Evolutionary conservation across 192 early-diverging fungal species (phyloP), one percentile per base, ranked within the genome.

Genomic region (Pecoramyces ruminantium): DNA sequence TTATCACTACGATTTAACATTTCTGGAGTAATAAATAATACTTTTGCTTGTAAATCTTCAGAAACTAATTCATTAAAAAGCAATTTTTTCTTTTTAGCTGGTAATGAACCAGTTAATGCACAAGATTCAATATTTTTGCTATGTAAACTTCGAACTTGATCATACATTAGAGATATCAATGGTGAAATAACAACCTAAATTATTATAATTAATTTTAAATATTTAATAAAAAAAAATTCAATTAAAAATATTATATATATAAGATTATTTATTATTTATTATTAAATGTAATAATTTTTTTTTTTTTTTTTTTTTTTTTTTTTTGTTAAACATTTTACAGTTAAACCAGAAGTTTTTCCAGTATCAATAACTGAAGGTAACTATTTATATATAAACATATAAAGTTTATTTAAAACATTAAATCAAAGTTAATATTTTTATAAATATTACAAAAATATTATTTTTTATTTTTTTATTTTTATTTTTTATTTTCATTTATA

Each of bases 111-210:
- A 29, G 79, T 34, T 80, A 34, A 29, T 29, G 30, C 79, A 30
- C 2, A 39, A 21, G 38, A 78, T 21, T 39, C 30, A 13, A 78
- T 30, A 21, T 80, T 29, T 21, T 34, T 77, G 27, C 79, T 77
- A 27, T 91, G 87, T 79, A 99, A 87, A n/a, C 91, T 87, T 29
- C 84, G 84, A 2, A 97, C 94, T 85, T 99, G 97, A 83, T 99
- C 97, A 80, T 95, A 91, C 86, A 99, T 98, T 40, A 99, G 87
- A n/a, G 96, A 96, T 28, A 99, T 85, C 29, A 99, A 86, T 4
- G 97, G 97, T 13, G 96, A 97, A 13, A 99, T 89, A 2, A 99
- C 96, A 30, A 28, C 85, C 86, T 79, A 28, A 34, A 34, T 34
- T 34, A 34, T 34, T 34, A 34, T 34, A 6, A 34, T 34, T 34